phyloP scores from a whole-genome alignment of 179 eudicot genomes.

The Patellifolia procumbens region DNA sequence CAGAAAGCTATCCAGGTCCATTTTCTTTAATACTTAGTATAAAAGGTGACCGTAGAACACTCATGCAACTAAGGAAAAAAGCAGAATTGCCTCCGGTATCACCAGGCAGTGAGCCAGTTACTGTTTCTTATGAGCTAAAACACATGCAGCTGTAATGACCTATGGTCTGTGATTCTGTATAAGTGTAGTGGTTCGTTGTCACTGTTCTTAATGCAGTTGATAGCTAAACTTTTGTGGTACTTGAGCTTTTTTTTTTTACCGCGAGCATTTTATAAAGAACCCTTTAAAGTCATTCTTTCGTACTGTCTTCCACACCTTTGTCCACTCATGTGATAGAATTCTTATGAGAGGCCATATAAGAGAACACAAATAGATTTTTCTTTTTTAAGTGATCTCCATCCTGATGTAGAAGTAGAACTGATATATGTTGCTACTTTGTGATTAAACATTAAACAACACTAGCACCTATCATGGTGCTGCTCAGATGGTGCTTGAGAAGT shows the following conservation, averaged over 20 bases:
- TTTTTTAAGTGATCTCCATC: not conserved
- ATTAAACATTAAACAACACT: not conserved
- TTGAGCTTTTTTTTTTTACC: not conserved
- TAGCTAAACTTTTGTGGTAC: not conserved
- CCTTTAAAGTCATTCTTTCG: not conserved
- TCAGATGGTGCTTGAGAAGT: not conserved
- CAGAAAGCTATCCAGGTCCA: not conserved
- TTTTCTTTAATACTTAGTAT: not conserved
- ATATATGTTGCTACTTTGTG: not conserved
- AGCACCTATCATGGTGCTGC: not conserved
- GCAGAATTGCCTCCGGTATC: not conserved
- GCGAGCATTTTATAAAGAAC: not conserved
- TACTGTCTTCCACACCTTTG: not conserved
- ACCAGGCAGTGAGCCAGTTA: not conserved
- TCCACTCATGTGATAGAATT: not conserved
- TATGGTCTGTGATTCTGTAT: not conserved
- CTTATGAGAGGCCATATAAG: not conserved
- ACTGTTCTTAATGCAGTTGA: not conserved
- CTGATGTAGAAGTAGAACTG: not conserved
- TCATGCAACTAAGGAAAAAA: not conserved
- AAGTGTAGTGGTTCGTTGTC: not conserved
- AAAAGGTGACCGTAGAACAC: not conserved
- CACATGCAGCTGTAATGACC: not conserved
- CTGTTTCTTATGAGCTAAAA: not conserved
- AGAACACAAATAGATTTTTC: not conserved